Conservation (phyloP, 306 rosid genomes). For the Sicyos edulis region DNA sequence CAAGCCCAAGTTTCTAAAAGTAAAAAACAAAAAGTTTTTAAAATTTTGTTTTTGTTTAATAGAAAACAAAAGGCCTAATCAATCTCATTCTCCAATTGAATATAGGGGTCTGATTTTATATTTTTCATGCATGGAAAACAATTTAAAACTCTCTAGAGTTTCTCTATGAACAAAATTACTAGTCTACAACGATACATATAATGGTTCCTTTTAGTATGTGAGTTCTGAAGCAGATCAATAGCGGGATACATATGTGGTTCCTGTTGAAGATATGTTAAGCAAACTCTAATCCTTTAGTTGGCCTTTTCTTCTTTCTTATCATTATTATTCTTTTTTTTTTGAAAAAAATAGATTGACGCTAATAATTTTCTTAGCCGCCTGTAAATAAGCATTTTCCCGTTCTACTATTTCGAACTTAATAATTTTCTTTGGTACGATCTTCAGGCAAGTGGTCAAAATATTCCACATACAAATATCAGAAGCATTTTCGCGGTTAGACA, state of each 20-base stretch:
- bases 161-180: background rate
- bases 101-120: too few relatives aligned
- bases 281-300: background rate
- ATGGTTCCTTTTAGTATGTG: conserved; percentile 3
- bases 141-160: background rate
- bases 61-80: too few relatives aligned
- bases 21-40: too few relatives aligned
- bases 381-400: background rate
- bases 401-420: conserved; percentile 8
- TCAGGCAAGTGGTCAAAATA: conserved; percentile 86
- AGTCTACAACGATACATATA: background rate
- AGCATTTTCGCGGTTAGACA: conserved; percentile 80
- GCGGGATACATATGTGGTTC: background rate
- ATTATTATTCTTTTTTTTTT: too few relatives aligned
- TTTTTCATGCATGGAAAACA: too few relatives aligned
- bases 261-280: background rate
- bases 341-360: background rate
- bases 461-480: conserved; percentile 96
- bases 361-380: background rate
- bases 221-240: background rate
- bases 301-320: background rate
- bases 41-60: too few relatives aligned
- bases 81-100: too few relatives aligned
- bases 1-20: too few relatives aligned
- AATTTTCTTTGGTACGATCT: conserved; percentile 15